Evolutionary conservation across 2,329 filamentous ascomycete species (phyloP).

Genomic region (Diplodia scrobiculata): DNA sequence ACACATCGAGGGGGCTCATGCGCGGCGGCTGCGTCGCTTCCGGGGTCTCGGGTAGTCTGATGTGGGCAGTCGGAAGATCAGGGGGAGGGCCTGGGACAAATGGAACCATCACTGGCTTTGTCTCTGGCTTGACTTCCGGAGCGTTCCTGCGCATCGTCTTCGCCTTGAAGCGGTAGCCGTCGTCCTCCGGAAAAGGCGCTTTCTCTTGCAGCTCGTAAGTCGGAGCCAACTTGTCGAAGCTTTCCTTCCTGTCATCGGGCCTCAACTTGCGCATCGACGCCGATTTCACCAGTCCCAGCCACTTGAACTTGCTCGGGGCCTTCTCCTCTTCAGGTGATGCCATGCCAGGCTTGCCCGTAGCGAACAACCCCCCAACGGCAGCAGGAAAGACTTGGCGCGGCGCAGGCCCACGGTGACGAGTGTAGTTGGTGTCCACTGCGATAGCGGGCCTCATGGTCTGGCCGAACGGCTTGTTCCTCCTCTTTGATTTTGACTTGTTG

Average conservation of each 20-base stretch:
- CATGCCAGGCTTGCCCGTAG: not conserved
- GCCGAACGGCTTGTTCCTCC: conserved; percentile 58
- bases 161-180: conserved; percentile 32
- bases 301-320: conserved; percentile 23
- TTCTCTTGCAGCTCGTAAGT: conserved; percentile 25
- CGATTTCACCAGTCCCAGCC: conserved; percentile 7
- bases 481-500: conserved; percentile 57
- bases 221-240: conserved; percentile 12
- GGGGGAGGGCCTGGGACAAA: conserved; percentile 20
- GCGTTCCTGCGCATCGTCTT: conserved; percentile 33
- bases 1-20: conserved; percentile 53
- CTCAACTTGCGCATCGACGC: conserved; percentile 23
- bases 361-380: not conserved
- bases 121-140: conserved; percentile 1
- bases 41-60: not conserved
- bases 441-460: conserved; percentile 65
- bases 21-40: not conserved
- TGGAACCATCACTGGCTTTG: conserved; percentile 3
- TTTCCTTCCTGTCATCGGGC: not conserved
- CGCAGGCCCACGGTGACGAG: conserved; percentile 49
- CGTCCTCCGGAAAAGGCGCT: not conserved
- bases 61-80: conserved; percentile 12
- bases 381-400: conserved; percentile 50
- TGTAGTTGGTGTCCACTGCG: conserved; percentile 70
- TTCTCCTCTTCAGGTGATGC: conserved; percentile 10